Evolutionary conservation across 306 rosid genomes (phyloP).

Genomic region (Castanea crenata): DNA sequence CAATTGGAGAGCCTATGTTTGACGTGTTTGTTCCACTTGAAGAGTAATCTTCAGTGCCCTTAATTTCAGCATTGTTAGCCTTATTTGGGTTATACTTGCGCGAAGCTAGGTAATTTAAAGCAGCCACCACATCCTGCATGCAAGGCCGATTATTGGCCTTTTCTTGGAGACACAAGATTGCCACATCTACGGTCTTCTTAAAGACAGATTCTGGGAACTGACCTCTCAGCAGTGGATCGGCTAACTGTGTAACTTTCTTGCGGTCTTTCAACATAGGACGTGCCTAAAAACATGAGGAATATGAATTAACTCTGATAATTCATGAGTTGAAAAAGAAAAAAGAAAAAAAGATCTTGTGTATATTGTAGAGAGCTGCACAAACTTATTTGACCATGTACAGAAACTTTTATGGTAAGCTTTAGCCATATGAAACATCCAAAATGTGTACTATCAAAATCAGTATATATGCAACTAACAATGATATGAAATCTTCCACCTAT

Average conservation of each 20-base stretch:
- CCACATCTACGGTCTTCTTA: slow-evolving; percentile 32
- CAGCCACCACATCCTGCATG: slow-evolving; percentile 30
- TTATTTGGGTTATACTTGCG: slow-evolving; percentile 16
- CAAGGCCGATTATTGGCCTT: slow-evolving; percentile 38
- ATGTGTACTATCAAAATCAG: too few species aligned
- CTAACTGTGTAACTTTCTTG: slow-evolving; percentile 16
- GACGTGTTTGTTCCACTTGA: background rate
- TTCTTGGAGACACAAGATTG: slow-evolving; percentile 48
- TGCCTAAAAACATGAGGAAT: slow-evolving; percentile 31
- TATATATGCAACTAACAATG: too few species aligned
- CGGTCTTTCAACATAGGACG: slow-evolving; percentile 36
- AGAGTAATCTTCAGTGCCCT: background rate
- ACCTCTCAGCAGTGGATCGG: slow-evolving; percentile 35
- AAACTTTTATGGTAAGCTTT: too few species aligned
- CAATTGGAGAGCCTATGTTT: slow-evolving; percentile 16
- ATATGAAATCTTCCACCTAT: too few species aligned
- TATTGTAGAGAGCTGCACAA: background rate
- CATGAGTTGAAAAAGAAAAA: slow-evolving; percentile 7
- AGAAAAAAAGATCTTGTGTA: background rate
- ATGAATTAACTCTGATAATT: background rate
- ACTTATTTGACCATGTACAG: background rate
- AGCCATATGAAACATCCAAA: too few species aligned
- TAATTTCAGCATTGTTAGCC: background rate
- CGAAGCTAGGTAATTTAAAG: slow-evolving; percentile 36
- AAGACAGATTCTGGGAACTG: slow-evolving; percentile 17